phyloP scores from a whole-genome alignment of 1,284 basidiomycete species.

The Moniliophthora roreri region DNA sequence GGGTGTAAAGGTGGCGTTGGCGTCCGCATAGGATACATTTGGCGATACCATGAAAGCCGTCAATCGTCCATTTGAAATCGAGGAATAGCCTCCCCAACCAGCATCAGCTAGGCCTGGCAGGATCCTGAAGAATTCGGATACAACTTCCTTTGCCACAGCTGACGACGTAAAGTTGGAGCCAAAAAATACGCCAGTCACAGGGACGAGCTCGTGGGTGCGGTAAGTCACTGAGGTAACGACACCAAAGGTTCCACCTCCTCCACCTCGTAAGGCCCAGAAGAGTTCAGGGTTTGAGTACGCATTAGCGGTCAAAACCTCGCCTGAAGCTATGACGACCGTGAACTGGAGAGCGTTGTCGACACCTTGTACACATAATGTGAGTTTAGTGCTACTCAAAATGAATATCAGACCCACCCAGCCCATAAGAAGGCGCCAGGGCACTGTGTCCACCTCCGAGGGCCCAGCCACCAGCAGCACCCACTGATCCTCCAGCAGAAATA shows the following conservation, averaged over 20 bases:
- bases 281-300: conserved; percentile 34
- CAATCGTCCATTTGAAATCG: background rate
- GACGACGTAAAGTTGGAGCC: background rate
- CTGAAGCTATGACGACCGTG: conserved; percentile 36
- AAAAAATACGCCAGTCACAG: conserved; percentile 16
- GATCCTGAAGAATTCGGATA: background rate
- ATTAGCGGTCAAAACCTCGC: conserved; percentile 34
- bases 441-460: conserved; percentile 13
- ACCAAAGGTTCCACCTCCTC: conserved; percentile 45
- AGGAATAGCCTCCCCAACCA: background rate
- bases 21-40: background rate
- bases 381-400: background rate
- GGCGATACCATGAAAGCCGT: background rate
- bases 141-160: background rate
- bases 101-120: background rate
- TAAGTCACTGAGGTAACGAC: conserved; percentile 37
- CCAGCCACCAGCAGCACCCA: conserved; percentile 13
- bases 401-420: conserved; percentile 36
- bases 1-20: background rate
- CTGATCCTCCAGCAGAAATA: conserved; percentile 32
- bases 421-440: conserved; percentile 35
- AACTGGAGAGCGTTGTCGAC: conserved; percentile 45
- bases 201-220: conserved; percentile 31
- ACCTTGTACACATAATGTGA: conserved; percentile 22
- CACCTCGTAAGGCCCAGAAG: conserved; percentile 52